Conservation (phyloP, 176 grass and related monocot genomes). For the Saccharum officinarum region DNA sequence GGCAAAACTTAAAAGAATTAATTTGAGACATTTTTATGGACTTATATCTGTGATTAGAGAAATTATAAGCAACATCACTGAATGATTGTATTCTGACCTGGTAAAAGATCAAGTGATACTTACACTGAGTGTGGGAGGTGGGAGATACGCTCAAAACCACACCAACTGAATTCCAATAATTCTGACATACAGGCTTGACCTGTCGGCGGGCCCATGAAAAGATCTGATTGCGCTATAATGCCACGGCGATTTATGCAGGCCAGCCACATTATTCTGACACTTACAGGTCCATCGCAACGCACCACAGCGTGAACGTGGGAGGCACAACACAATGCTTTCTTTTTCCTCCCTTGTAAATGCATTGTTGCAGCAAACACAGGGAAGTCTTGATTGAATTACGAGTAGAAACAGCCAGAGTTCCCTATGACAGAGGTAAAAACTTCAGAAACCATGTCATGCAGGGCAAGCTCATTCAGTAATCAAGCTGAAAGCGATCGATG, state of each 20-base stretch:
- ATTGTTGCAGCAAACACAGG: background rate
- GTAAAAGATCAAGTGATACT: too few species aligned
- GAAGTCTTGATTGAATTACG: background rate
- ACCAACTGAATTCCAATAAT: slow-evolving; percentile 1
- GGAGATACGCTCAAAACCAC: slow-evolving; percentile 81
- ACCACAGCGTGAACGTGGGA: slow-evolving; percentile 16
- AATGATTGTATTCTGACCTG: background rate
- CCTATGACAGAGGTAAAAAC: background rate
- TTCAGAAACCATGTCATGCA: background rate
- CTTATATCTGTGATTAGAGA: background rate
- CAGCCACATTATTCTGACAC: slow-evolving; percentile 3
- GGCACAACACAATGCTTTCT: background rate
- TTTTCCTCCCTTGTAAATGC: background rate
- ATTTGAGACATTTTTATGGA: background rate
- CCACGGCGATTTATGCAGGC: background rate
- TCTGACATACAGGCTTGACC: slow-evolving; percentile 46
- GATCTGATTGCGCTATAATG: background rate
- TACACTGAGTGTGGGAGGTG: slow-evolving; percentile 61
- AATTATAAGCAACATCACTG: background rate
- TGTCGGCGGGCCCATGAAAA: slow-evolving; percentile 27
- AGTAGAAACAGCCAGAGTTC: background rate
- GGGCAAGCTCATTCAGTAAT: background rate
- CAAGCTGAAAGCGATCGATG: background rate
- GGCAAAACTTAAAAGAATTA: too few species aligned
- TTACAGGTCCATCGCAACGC: background rate